Evolutionary conservation across 2,329 filamentous ascomycete genomes (phyloP).

Genomic region (Fusarium euwallaceae): DNA sequence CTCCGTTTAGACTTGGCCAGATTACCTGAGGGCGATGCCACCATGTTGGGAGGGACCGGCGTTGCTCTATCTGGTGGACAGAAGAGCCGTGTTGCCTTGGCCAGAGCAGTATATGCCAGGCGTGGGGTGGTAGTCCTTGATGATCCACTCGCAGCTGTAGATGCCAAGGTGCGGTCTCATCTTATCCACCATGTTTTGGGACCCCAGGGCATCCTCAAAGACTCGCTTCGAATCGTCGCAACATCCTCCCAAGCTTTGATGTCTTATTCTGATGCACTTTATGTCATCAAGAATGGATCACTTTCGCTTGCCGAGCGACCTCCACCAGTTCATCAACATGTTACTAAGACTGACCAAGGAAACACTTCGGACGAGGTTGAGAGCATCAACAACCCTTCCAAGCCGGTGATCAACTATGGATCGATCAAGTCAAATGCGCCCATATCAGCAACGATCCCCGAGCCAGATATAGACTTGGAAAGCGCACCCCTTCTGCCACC

Average conservation of each 20-base stretch:
- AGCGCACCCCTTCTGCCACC: background rate
- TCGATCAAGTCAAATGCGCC: background rate
- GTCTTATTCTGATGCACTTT: background rate
- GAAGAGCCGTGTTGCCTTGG: background rate
- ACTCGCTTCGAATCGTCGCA: background rate
- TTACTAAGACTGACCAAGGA: fast-evolving
- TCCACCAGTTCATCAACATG: background rate
- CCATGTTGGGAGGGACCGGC: background rate
- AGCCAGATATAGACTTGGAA: background rate
- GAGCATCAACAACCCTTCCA: background rate
- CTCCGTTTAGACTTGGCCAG: background rate
- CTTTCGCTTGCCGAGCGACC: background rate
- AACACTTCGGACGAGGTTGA: fast-evolving
- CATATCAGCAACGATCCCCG: background rate
- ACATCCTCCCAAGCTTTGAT: background rate
- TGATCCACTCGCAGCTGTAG: background rate
- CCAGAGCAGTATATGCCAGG: background rate
- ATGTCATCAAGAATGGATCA: background rate
- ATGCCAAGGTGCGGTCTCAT: background rate
- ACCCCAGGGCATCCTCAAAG: background rate
- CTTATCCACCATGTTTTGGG: background rate
- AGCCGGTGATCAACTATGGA: background rate
- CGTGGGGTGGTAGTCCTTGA: background rate
- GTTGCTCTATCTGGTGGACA: background rate
- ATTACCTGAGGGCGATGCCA: background rate